These are phyloP conservation scores for Erigeron philadelphicus DNA, from an alignment of 140 eudicot species.

Conservation along the genomic window DNA sequence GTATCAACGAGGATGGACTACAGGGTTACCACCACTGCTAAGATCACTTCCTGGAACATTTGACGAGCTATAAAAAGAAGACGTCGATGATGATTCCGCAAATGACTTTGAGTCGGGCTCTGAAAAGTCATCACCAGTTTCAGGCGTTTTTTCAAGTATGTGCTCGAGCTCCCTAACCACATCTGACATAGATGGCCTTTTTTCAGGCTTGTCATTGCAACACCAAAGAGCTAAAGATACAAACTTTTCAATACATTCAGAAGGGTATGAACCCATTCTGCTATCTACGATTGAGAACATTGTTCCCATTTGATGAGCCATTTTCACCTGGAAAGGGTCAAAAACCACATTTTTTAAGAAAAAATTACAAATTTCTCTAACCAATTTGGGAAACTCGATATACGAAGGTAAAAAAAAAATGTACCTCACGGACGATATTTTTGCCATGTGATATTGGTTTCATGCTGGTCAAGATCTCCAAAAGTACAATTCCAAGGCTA, in stretches of 20 bases:
- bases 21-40: constrained; percentile 35
- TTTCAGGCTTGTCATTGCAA: constrained; percentile 60
- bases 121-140: constrained; percentile 26
- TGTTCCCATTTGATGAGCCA: constrained; percentile 46
- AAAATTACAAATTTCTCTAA: not conserved
- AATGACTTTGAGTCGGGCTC: constrained; percentile 30
- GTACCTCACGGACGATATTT: constrained; percentile 85
- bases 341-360: not conserved
- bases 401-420: not conserved
- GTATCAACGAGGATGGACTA: constrained; percentile 45
- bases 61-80: constrained; percentile 31
- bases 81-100: constrained; percentile 35
- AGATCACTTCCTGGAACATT: constrained; percentile 42
- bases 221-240: constrained; percentile 52
- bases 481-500: constrained; percentile 78
- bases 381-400: not conserved
- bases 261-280: constrained; percentile 65
- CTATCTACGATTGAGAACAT: constrained; percentile 53
- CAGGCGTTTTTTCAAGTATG: constrained; percentile 41
- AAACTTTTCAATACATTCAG: constrained; percentile 62
- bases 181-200: constrained; percentile 54
- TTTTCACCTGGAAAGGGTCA: constrained; percentile 40
- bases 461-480: constrained; percentile 75
- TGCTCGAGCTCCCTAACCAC: constrained; percentile 66
- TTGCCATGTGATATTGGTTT: constrained; percentile 72